Percentiles rank a stretch among this genome's conserved stretches.
These are phyloP conservation scores for Melastoma malabathricum DNA, from an alignment of 345 rosid genomes.

Conservation along the genomic window DNA sequence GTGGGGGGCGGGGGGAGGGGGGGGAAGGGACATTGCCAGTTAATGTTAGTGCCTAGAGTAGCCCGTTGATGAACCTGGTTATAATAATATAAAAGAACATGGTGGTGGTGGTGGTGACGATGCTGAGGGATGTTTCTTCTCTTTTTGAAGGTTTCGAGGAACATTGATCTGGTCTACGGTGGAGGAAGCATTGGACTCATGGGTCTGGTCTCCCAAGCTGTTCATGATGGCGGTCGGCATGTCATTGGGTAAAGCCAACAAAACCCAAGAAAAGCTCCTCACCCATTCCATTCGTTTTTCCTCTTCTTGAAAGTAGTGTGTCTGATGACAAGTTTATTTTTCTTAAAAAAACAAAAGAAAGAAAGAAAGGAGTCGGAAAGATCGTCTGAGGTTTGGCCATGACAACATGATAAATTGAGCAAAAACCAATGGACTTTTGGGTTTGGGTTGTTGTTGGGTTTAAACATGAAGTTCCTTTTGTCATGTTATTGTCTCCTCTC, in stretches of 20 bases:
- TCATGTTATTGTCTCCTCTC: conserved; percentile 46
- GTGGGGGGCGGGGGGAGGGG: no score
- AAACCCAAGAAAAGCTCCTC: neutral
- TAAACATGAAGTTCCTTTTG: conserved; percentile 26
- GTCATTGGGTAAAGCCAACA: conserved; percentile 69
- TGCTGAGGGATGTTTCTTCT: neutral
- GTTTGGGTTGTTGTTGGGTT: conserved; percentile 8
- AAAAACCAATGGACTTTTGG: conserved; percentile 11
- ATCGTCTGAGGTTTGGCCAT: no score
- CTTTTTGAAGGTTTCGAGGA: conserved; percentile 68
- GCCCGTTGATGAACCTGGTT: no score
- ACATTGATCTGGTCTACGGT: conserved; percentile 97
- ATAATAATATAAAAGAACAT: neutral
- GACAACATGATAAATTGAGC: conserved; percentile 9
- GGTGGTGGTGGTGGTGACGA: neutral
- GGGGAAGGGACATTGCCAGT: no score
- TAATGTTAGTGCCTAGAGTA: no score
- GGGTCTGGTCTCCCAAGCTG: conserved; percentile 98
- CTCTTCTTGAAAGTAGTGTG: neutral
- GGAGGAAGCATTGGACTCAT: conserved; percentile 99
- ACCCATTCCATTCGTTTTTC: no score
- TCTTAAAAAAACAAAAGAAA: neutral
- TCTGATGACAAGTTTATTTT: no score
- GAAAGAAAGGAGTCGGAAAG: neutral
- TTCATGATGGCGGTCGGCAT: conserved; percentile 99